Percentiles rank a stretch among this genome's conserved stretches.
Conservation (phyloP, 768 basidiomycete species). For the Boletus reticuloceps region DNA sequence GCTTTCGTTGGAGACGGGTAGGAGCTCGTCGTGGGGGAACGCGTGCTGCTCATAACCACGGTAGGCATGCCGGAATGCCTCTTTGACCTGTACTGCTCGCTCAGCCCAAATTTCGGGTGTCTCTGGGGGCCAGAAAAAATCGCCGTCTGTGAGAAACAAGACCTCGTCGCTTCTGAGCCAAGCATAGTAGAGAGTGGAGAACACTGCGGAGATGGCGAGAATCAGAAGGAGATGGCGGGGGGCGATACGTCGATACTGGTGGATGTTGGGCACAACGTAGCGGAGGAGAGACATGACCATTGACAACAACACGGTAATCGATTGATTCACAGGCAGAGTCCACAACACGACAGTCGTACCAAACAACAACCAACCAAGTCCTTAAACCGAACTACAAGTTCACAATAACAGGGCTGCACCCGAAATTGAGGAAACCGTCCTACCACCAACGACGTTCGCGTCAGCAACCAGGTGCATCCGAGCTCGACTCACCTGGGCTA, state of each 20-base stretch:
- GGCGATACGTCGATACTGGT: conserved; percentile 9
- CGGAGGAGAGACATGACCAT: not conserved
- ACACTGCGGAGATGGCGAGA: conserved; percentile 4
- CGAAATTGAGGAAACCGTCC: conserved; percentile 10
- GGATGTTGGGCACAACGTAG: not conserved
- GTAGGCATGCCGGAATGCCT: conserved; percentile 67
- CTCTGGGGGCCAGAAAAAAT: conserved; percentile 1
- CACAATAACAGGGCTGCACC: conserved; percentile 15
- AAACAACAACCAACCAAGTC: not conserved
- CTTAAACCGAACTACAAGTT: not conserved
- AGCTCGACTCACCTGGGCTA: not conserved
- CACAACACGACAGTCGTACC: not conserved
- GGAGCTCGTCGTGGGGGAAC: conserved; percentile 60
- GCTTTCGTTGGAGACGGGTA: conserved; percentile 45
- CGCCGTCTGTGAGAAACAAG: not conserved
- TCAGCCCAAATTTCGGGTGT: conserved; percentile 43
- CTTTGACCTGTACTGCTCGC: conserved; percentile 54
- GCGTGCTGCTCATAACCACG: conserved; percentile 62
- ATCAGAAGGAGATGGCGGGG: conserved; percentile 17
- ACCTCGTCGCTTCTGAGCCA: conserved; percentile 1
- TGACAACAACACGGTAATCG: too few species aligned
- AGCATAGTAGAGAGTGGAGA: conserved; percentile 18
- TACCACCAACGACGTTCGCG: not conserved
- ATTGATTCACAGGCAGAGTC: too few species aligned
- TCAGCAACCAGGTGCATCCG: not conserved